These are phyloP conservation scores for Massospora cicadina DNA, from an alignment of 371 early-diverging fungal species.

Conservation along the genomic window DNA sequence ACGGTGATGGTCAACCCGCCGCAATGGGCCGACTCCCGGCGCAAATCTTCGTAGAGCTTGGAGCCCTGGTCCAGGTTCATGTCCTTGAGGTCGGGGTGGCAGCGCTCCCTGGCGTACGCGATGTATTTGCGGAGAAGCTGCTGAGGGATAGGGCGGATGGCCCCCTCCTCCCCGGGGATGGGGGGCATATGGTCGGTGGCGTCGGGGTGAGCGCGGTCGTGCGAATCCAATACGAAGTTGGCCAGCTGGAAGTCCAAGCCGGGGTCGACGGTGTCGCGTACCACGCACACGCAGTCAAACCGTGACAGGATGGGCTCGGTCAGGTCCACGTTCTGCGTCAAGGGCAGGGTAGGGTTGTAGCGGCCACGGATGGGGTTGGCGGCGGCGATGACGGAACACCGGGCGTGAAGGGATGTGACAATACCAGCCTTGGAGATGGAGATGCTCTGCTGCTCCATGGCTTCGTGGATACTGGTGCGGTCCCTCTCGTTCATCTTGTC, in stretches of 20 bases:
- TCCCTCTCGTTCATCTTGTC: conserved; percentile 99
- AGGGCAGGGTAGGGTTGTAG: conserved; percentile 90
- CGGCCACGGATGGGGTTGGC: conserved; percentile 97
- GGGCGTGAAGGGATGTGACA: conserved; percentile 88
- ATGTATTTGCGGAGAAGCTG: conserved; percentile 91
- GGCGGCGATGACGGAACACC: conserved; percentile 93
- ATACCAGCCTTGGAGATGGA: conserved; percentile 98
- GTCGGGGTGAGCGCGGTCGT: conserved; percentile 74
- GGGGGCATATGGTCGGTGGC: conserved; percentile 20
- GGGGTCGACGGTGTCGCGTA: conserved; percentile 84
- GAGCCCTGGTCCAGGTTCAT: conserved; percentile 80
- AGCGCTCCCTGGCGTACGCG: conserved; percentile 84
- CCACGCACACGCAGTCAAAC: conserved; percentile 98
- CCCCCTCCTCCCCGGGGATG: conserved; percentile 6
- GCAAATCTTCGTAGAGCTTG: conserved; percentile 79
- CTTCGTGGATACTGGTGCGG: conserved; percentile 95
- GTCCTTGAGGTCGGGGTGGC: conserved; percentile 69
- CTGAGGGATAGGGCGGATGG: conserved; percentile 41
- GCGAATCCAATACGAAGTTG: conserved; percentile 84
- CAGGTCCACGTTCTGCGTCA: conserved; percentile 97
- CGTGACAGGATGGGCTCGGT: conserved; percentile 98
- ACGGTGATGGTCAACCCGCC: conserved; percentile 97
- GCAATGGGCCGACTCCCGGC: conserved; percentile 62
- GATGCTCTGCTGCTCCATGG: conserved; percentile 99
- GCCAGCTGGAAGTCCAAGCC: conserved; percentile 83